Evolutionary conservation across 2,329 filamentous ascomycete genomes (phyloP).

Genomic region (Cladosporium sp.): DNA sequence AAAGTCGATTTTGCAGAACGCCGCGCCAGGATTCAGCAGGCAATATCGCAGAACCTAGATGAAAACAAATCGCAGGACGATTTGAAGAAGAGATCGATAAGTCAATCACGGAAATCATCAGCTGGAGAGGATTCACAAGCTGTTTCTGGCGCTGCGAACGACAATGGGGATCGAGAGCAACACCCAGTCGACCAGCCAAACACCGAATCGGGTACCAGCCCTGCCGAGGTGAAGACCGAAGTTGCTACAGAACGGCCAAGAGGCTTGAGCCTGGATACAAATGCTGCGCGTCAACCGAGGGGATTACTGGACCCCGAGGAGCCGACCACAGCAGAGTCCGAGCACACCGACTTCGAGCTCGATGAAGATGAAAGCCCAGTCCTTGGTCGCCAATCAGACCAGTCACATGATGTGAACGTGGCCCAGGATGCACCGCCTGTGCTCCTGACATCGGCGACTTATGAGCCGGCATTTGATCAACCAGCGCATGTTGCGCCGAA

Average conservation of each 20-base stretch:
- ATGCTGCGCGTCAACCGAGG: conserved; percentile 15
- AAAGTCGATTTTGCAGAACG: conserved; percentile 82
- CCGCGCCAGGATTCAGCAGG: conserved; percentile 75
- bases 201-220: conserved; percentile 11
- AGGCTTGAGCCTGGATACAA: conserved; percentile 26
- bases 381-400: background rate
- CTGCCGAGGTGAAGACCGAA: background rate
- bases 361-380: conserved; percentile 66
- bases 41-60: conserved; percentile 78
- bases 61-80: conserved; percentile 43
- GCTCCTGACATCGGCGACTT: background rate
- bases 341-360: conserved; percentile 40
- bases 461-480: background rate
- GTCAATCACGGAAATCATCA: conserved; percentile 16
- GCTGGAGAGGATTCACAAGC: conserved; percentile 39
- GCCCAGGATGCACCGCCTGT: background rate
- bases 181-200: conserved; percentile 15
- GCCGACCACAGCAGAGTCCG: conserved; percentile 33
- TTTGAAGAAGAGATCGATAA: conserved; percentile 16
- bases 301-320: conserved; percentile 16
- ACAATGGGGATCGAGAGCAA: conserved; percentile 9
- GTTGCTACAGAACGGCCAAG: background rate
- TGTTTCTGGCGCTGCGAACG: conserved; percentile 19
- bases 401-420: background rate
- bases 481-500: background rate